These are phyloP conservation scores for Leccinum solheimii DNA, from an alignment of 1,284 basidiomycete species.

Conservation along the genomic window DNA sequence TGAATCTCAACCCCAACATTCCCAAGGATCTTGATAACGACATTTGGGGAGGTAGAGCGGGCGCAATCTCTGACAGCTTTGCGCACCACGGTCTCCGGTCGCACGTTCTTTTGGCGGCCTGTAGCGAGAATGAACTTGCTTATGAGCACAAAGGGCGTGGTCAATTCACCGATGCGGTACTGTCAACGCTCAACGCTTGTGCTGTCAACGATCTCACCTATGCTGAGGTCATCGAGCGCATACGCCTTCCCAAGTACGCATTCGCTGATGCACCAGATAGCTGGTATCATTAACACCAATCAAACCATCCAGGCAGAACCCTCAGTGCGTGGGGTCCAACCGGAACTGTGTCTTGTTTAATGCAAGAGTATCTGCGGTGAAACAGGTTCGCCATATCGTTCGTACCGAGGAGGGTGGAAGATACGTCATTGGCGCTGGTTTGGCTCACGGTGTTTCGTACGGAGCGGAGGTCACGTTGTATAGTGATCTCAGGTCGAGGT, in stretches of 20 bases:
- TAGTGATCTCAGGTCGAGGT: not conserved
- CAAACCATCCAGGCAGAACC: slow-evolving; percentile 12
- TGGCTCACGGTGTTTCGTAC: slow-evolving; percentile 17
- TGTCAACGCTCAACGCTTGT: slow-evolving; percentile 9
- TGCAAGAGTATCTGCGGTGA: slow-evolving; percentile 1
- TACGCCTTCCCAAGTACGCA: slow-evolving; percentile 16
- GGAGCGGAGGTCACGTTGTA: slow-evolving; percentile 20
- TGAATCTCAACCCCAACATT: slow-evolving; percentile 46
- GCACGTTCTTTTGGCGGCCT: slow-evolving; percentile 55
- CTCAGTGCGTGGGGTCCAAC: slow-evolving; percentile 20
- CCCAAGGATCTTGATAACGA: slow-evolving; percentile 49
- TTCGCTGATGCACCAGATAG: not conserved
- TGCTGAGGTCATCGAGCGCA: slow-evolving; percentile 5
- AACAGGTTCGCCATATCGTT: slow-evolving; percentile 3
- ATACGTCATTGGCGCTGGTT: slow-evolving; percentile 17
- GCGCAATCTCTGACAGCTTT: slow-evolving; percentile 41
- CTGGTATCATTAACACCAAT: not conserved
- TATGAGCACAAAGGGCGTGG: slow-evolving; percentile 17
- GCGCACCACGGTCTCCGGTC: slow-evolving; percentile 39
- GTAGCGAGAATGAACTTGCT: slow-evolving; percentile 42
- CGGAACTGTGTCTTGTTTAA: slow-evolving; percentile 22
- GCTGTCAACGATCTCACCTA: slow-evolving; percentile 17
- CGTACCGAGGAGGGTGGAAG: not conserved
- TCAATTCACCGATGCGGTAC: slow-evolving; percentile 18
- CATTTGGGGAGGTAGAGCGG: slow-evolving; percentile 45